phyloP scores from a whole-genome alignment of 495 filamentous ascomycete species.

The Xylaria telfairii region DNA sequence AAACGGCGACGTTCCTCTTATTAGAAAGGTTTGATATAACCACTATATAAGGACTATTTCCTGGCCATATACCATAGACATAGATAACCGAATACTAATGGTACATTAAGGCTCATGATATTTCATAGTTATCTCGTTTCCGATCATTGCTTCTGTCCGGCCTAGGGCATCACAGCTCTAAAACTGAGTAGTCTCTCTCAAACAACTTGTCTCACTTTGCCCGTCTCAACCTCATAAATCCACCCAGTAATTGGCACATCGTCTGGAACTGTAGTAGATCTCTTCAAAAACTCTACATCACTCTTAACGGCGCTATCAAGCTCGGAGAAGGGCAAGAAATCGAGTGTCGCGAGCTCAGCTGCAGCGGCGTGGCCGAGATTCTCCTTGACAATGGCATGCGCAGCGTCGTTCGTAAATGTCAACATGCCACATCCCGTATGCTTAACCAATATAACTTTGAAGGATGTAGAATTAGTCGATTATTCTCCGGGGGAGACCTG shows the following conservation, averaged over 20 bases:
- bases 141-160: background rate
- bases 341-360: conserved; percentile 48
- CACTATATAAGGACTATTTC: background rate
- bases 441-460: conserved; percentile 69
- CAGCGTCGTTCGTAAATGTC: conserved; percentile 73
- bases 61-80: background rate
- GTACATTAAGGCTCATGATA: background rate
- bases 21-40: conserved; percentile 29
- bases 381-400: conserved; percentile 61
- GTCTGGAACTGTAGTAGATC: conserved; percentile 62
- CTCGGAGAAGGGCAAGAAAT: conserved; percentile 72
- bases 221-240: conserved; percentile 82
- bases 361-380: conserved; percentile 56
- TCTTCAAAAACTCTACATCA: conserved; percentile 70
- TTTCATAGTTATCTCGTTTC: background rate
- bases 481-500: background rate
- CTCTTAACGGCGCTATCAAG: conserved; percentile 67
- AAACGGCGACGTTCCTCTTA: conserved; percentile 70
- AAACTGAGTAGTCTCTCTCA: conserved; percentile 22
- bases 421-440: conserved; percentile 86
- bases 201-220: conserved; percentile 66
- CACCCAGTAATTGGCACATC: conserved; percentile 70
- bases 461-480: background rate
- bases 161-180: background rate
- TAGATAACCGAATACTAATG: background rate